Base-by-base conservation (phyloP, 202 grass and related monocot genomes). In the Zoysia matrella region DNA sequence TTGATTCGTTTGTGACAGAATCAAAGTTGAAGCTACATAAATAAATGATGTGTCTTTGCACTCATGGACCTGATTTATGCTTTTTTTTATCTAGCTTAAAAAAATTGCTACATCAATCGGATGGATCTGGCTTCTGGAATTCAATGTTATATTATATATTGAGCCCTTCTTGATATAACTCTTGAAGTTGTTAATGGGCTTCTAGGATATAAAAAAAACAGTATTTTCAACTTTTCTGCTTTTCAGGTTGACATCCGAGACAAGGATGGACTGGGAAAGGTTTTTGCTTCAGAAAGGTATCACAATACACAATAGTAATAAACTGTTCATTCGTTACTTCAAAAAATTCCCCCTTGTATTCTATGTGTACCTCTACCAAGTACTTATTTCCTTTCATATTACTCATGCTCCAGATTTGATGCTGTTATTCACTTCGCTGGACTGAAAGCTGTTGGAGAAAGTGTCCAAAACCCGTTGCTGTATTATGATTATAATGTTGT, bases 391-490 rank as follows among this genome's bases (percentile, higher is more conserved):
- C 54, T 8, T 77, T 67, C 7, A 56, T 71, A 44, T 54, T 73
- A 71, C 2, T n/a, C 69, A 1, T 80, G 80, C 11, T 88, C 63
- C 84, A 98, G 95, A 73, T 95, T 98, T 75, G 92, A 98, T 90
- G 95, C 95, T 71, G 95, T 98, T 75, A 86, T 98, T 82, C 95
- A 98, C 77, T 95, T 95, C 72, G 95, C 95, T 79, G 95, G 95
- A 40, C 71, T 94, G 71, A 98, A 98, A 91, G 90, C 95, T 53
- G 95, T 95, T 53, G 92, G 95, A 65, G 95, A 95, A 88, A 98
- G 95, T 65, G 92, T 98, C 52, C 77, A 94, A 77, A 98, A 95
- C 14, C 95, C 95, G 15, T 88, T 98, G 87, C 87, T 98, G 71
- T 98, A 98, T 81, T 98, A 95, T n/a, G 86, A 98, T 87, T 83